These are phyloP conservation scores for Calocybe gangraenosa DNA, from an alignment of 768 basidiomycete genomes.

Conservation along the genomic window DNA sequence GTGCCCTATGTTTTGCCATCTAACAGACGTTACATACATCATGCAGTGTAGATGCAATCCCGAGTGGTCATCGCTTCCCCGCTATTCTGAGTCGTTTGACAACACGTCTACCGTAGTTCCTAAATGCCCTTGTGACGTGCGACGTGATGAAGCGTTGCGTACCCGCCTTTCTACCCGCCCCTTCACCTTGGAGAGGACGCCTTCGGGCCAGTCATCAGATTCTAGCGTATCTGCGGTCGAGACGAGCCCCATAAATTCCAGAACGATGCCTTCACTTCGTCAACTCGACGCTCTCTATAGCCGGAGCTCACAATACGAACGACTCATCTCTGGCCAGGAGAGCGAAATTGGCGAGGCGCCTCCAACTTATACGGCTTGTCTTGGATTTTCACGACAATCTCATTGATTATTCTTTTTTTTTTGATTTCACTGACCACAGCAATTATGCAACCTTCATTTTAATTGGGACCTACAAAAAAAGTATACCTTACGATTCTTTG, in stretches of 20 bases:
- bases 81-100: constrained; percentile 55
- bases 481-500: background rate
- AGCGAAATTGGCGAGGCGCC: constrained; percentile 81
- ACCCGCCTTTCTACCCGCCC: constrained; percentile 3
- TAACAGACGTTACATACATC: constrained; percentile 1
- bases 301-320: constrained; percentile 63
- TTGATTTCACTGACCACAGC: no score
- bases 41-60: constrained; percentile 78
- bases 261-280: constrained; percentile 25
- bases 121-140: constrained; percentile 44
- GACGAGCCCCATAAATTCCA: constrained; percentile 28
- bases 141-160: constrained; percentile 6
- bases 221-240: constrained; percentile 33
- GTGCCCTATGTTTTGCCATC: background rate
- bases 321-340: constrained; percentile 79
- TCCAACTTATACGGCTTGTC: constrained; percentile 56
- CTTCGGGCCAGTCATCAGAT: constrained; percentile 30
- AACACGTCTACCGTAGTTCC: constrained; percentile 28
- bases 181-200: constrained; percentile 24
- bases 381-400: constrained; percentile 6
- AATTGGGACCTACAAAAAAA: no score
- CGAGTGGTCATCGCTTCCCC: constrained; percentile 75
- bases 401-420: no score
- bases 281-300: constrained; percentile 32
- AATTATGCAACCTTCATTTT: no score